phyloP scores from a whole-genome alignment of 106 monocot genomes.

The Dioscorea alata region DNA sequence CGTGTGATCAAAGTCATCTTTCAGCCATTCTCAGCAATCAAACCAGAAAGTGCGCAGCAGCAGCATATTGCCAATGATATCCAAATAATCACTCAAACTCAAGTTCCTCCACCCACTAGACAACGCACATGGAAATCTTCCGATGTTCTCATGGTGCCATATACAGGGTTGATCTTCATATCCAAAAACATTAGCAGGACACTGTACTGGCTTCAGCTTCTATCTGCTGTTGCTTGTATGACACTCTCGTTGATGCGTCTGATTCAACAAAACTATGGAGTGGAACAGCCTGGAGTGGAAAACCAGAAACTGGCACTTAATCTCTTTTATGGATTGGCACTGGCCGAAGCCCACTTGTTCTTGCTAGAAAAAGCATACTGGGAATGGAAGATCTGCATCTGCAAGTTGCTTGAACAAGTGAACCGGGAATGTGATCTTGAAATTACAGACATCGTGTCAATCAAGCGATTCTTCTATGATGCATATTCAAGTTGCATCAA shows the following conservation, averaged over 20 bases:
- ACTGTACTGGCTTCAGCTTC: conserved; percentile 48
- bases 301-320: conserved; percentile 30
- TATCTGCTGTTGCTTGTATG: conserved; percentile 29
- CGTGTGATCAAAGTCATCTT: neutral
- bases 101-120: neutral
- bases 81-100: neutral
- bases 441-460: conserved; percentile 9
- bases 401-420: conserved; percentile 33
- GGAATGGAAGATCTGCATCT: conserved; percentile 28
- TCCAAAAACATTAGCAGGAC: conserved; percentile 34
- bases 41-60: neutral
- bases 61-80: neutral
- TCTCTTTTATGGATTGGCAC: conserved; percentile 55
- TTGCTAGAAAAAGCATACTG: conserved; percentile 55
- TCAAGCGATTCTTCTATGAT: conserved; percentile 69
- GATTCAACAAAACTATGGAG: conserved; percentile 25
- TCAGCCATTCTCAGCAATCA: conserved; percentile 3
- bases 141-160: conserved; percentile 22
- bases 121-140: conserved; percentile 10
- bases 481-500: conserved; percentile 46
- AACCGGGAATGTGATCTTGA: conserved; percentile 34
- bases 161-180: conserved; percentile 26
- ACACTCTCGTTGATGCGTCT: conserved; percentile 41
- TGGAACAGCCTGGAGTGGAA: neutral
- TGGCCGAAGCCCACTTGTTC: conserved; percentile 45